These are phyloP conservation scores for Glycine latifolia DNA, from an alignment of 306 rosid genomes.

Conservation along the genomic window DNA sequence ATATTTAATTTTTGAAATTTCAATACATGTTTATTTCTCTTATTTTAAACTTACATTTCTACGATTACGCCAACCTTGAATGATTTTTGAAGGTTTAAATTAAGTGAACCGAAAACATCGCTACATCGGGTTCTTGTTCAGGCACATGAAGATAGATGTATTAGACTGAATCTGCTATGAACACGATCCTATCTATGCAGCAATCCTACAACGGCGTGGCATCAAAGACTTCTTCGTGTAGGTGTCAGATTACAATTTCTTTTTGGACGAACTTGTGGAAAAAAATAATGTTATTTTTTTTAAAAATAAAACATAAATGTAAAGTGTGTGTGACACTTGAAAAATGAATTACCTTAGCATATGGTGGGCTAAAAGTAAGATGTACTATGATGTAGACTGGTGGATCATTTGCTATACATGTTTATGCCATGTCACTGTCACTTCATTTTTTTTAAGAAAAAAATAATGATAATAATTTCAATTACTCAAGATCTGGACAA, in stretches of 20 bases:
- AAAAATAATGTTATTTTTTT: neutral
- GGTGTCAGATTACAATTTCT: conserved; percentile 4
- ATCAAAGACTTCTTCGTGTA: neutral
- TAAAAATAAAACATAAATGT: neutral
- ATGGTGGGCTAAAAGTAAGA: neutral
- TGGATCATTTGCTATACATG: conserved; percentile 23
- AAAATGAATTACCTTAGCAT: neutral
- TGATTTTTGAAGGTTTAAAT: neutral
- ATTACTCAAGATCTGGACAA: too few relatives aligned
- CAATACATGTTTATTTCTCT: too few relatives aligned
- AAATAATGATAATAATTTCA: too few relatives aligned
- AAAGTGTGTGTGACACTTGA: neutral
- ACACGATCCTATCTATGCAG: too few relatives aligned
- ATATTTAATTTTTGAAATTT: too few relatives aligned
- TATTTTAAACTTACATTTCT: too few relatives aligned
- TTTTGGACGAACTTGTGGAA: neutral
- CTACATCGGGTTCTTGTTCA: neutral
- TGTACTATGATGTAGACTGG: conserved; percentile 20
- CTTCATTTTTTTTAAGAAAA: neutral
- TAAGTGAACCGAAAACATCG: neutral
- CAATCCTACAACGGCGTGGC: neutral
- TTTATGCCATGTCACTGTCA: conserved; percentile 3
- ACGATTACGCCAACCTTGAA: too few relatives aligned
- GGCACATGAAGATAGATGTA: neutral
- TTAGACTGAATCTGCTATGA: too few relatives aligned